Base-by-base conservation (phyloP, 2,329 filamentous ascomycete genomes). In the Fusarium irregulare region DNA sequence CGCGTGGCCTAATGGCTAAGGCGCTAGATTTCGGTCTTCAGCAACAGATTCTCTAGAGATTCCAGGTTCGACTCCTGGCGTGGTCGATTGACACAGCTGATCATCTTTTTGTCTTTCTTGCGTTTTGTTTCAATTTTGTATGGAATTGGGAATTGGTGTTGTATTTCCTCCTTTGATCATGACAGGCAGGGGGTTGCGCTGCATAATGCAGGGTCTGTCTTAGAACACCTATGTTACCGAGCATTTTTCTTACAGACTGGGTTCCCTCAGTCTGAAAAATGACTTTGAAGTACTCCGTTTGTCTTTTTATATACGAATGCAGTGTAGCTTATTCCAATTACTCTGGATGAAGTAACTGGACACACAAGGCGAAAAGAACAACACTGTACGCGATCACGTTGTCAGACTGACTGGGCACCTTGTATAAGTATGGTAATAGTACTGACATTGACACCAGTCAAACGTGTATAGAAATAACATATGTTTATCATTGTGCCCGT, bases 1-100 rank as follows among this genome's bases (percentile, higher is more conserved):
- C 62, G 58, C 62, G 62, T 65, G 62, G 62, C 62, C 62, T 63
- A 65, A 65, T 65, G 62, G 62, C 51, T 66, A 66, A 66, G 62
- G 59, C 58, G 62, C 58, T 63, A 66, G 62, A 66, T 66, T 66
- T 66, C 62, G 62, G 62, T 57, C 5, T 23, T 20, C 14, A 40
- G 25, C 50, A 46, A 47, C 44, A 47, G 44, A 53, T 25, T 40
- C 62, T 63, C 62, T 66, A 63, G 58, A 66, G 64, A 67, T 67
- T 67, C 50, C 61, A 66, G 64, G 64, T 66, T 66, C 64, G 64
- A 66, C 48, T 65, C 62, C 62, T 65, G 62, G 51, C 62, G 62
- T 51, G 62, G 62, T 65, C 62, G 62, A 60, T 59, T 45, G 6
- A 59, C 12, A 49, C 5, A 25, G 46, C 41, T 61, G 45, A 40